A percentile compares a stretch with the other conserved stretches of the same genome.
phyloP scores from a whole-genome alignment of 2,329 filamentous ascomycete species.

The Torrubiella hemipterigena region DNA sequence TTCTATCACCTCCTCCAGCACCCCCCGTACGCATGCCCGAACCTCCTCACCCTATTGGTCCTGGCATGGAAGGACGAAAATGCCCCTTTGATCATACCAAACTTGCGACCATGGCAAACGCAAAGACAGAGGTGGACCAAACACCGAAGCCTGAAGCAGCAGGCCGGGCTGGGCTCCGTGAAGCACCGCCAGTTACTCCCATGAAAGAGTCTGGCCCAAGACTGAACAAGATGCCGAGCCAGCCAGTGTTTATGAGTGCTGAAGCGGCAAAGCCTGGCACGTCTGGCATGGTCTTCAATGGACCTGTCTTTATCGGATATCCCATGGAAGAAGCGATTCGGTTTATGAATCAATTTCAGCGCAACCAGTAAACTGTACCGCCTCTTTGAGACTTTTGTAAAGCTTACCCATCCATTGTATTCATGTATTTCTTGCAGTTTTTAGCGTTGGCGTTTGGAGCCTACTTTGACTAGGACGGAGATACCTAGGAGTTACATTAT shows the following conservation, averaged over 20 bases:
- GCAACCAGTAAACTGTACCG: conserved; percentile 11
- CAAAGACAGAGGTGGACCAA: conserved; percentile 9
- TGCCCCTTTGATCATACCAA: conserved; percentile 48
- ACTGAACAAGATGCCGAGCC: conserved; percentile 13
- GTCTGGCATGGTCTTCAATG: conserved; percentile 77
- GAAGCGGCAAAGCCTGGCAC: conserved; percentile 16
- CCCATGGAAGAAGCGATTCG: conserved; percentile 69
- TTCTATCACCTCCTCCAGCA: conserved; percentile 45
- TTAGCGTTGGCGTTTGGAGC: conserved; percentile 19
- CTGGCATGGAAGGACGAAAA: conserved; percentile 26
- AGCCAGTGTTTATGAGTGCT: conserved; percentile 42
- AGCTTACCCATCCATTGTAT: conserved; percentile 6
- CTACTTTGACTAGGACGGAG: too few relatives aligned
- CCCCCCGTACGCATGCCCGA: conserved; percentile 40
- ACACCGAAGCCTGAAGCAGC: conserved; percentile 8
- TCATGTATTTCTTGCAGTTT: conserved; percentile 7
- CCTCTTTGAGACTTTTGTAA: too few relatives aligned
- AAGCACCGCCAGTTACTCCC: conserved; percentile 9
- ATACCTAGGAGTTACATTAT: too few relatives aligned
- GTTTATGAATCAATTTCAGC: conserved; percentile 52
- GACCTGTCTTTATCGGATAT: conserved; percentile 90
- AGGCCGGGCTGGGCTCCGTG: conserved; percentile 7
- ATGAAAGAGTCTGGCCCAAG: conserved; percentile 11
- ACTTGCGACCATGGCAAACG: conserved; percentile 10
- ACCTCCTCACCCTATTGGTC: conserved; percentile 16